Evolutionary conservation across 352 stramenopile species (phyloP).

Genomic region (Blastocystis sp.): DNA sequence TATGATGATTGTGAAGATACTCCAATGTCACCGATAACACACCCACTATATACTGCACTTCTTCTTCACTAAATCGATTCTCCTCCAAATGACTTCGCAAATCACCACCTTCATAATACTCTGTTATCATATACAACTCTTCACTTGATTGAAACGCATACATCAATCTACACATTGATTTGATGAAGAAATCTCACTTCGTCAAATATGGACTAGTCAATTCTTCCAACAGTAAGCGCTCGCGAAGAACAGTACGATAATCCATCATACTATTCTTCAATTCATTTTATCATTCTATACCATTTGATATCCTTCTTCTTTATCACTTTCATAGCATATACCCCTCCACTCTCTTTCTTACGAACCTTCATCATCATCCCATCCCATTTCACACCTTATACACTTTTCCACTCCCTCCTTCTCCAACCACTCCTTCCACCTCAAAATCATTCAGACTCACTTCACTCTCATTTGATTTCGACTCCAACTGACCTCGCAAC

Average conservation of each 20-base stretch:
- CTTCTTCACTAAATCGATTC: constrained; percentile 82
- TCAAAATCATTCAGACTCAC: constrained; percentile 16
- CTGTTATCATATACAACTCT: constrained; percentile 91
- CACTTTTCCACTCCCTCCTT: constrained; percentile 73
- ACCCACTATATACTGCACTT: constrained; percentile 80
- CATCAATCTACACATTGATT: constrained; percentile 80
- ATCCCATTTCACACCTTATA: too few species aligned
- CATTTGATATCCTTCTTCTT: constrained; percentile 79
- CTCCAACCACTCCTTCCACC: not conserved
- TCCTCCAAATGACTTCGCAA: constrained; percentile 88
- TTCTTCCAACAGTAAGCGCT: constrained; percentile 81
- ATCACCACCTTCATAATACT: constrained; percentile 91
- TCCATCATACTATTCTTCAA: constrained; percentile 55
- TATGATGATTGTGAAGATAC: constrained; percentile 77
- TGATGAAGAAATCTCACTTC: not conserved
- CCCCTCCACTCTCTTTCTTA: constrained; percentile 66
- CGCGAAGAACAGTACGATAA: constrained; percentile 67
- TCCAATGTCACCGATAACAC: constrained; percentile 80
- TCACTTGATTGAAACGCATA: constrained; percentile 86
- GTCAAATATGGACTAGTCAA: constrained; percentile 79
- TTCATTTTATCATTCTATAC: constrained; percentile 84
- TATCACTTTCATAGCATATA: constrained; percentile 80
- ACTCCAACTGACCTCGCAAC: too few species aligned
- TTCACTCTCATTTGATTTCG: not conserved
- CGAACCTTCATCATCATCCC: too few species aligned